Evolutionary conservation across 306 rosid species (phyloP), one percentile per base, ranked within the genome.

Genomic region (Gynostemma pentaphyllum): DNA sequence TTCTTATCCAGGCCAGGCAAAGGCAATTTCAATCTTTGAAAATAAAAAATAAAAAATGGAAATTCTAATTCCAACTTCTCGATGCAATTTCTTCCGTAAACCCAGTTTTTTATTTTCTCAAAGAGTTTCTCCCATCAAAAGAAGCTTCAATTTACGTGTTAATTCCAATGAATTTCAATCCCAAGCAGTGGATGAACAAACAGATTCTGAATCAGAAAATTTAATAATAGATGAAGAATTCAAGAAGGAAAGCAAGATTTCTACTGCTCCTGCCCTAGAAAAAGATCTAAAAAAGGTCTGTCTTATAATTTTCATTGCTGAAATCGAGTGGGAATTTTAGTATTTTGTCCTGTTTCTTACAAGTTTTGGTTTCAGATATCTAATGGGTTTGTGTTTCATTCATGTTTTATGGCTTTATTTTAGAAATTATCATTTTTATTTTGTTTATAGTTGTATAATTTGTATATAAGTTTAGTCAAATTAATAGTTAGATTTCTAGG

Each of bases 281-380:
- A 84, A 84, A 37, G 96, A 92, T 66, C 95, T 92, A 67, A 92
- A 88, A 80, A 92, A 81, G 96, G 98, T 79, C 51, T 6, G 61
- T n/a, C 60, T 57, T 51, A 21, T 39, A 11, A 14, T 22, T 48
- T 42, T 23, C 48, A 24, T 5, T 19, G 27, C 26, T n/a, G 1
- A 16, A 26, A 10, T 45, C 4, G 10, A 32, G 26, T 59, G 45
- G 46, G 46, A 34, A 16, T 19, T 19, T 39, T n/a, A 11, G 28
- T 21, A 7, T 5, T 11, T 57, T 37, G 12, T 10, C 29, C 8
- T 4, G 27, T 16, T n/a, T 30, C 7, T 32, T 10, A 0, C 44
- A 9, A 16, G 3, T 32, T 32, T 3, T 32, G 8, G 8, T 18
- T 10, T 15, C 16, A 5, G n/a, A 3, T 10, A 16, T 56, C 19